Conservation (phyloP, 768 basidiomycete genomes). For the Calocera viscosa region DNA sequence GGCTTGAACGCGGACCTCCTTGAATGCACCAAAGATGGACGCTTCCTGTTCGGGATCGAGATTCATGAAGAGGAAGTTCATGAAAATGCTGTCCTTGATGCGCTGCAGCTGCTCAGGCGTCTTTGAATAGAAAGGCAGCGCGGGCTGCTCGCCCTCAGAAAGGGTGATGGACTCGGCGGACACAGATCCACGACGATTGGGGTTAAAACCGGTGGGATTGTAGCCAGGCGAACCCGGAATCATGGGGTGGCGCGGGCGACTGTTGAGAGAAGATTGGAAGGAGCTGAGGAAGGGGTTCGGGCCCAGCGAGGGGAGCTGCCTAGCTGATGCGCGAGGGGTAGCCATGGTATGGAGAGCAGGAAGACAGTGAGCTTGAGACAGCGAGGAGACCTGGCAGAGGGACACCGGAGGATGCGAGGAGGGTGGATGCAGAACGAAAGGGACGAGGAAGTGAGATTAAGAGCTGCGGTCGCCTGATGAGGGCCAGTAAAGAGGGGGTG, state of each 20-base stretch:
- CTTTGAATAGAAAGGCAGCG: conserved; percentile 67
- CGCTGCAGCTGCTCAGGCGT: conserved; percentile 69
- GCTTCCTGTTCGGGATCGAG: conserved; percentile 92
- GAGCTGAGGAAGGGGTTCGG: neutral
- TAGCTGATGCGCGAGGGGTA: neutral
- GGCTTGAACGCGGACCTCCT: conserved; percentile 56
- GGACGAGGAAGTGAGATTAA: neutral
- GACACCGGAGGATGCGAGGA: neutral
- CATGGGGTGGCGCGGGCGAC: no score
- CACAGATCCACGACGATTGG: conserved; percentile 74
- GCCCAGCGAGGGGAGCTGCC: no score
- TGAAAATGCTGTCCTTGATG: conserved; percentile 74
- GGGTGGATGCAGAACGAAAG: neutral
- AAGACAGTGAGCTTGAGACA: neutral
- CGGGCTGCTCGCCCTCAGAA: conserved; percentile 27
- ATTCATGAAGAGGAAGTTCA: conserved; percentile 90
- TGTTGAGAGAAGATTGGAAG: neutral
- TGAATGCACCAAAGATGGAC: conserved; percentile 91
- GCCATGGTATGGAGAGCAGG: neutral
- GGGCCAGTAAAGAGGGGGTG: neutral
- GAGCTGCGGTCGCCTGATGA: neutral
- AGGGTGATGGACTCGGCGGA: conserved; percentile 91
- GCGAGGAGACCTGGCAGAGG: neutral
- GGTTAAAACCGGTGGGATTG: conserved; percentile 21
- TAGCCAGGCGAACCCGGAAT: no score